These are phyloP conservation scores for Marasmius sp. DNA, from an alignment of 1,284 basidiomycete species.

Conservation along the genomic window DNA sequence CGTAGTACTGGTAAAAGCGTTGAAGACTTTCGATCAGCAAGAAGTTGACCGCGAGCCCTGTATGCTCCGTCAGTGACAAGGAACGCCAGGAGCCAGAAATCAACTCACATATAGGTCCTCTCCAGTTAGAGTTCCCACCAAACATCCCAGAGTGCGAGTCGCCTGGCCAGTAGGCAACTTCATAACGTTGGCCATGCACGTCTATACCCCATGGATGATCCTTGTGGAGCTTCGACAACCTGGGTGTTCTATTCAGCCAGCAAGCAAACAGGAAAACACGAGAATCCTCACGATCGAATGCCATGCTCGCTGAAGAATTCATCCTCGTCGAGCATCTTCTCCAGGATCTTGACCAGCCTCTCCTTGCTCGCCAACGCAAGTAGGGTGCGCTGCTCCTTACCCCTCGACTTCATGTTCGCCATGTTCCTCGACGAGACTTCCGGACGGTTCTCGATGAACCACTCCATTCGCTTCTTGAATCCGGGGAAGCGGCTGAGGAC, in stretches of 20 bases:
- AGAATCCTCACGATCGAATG: slow-evolving; percentile 79
- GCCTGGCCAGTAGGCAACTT: slow-evolving; percentile 97
- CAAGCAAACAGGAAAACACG: neutral
- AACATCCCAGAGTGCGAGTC: slow-evolving; percentile 98
- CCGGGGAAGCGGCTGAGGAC: slow-evolving; percentile 91
- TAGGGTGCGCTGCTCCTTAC: slow-evolving; percentile 84
- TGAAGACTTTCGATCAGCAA: slow-evolving; percentile 92
- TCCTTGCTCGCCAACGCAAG: slow-evolving; percentile 93
- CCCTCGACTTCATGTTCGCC: slow-evolving; percentile 89
- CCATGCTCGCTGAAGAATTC: slow-evolving; percentile 96
- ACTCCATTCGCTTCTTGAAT: slow-evolving; percentile 98
- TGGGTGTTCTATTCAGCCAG: slow-evolving; percentile 25
- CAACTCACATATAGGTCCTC: slow-evolving; percentile 75
- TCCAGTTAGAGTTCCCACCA: slow-evolving; percentile 97
- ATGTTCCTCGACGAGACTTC: slow-evolving; percentile 89
- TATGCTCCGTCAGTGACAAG: neutral
- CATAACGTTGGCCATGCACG: slow-evolving; percentile 89
- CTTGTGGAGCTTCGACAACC: slow-evolving; percentile 87
- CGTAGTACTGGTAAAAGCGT: slow-evolving; percentile 96
- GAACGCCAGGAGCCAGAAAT: slow-evolving; percentile 2
- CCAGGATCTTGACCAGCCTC: slow-evolving; percentile 81
- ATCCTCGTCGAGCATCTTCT: slow-evolving; percentile 96
- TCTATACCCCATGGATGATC: slow-evolving; percentile 94
- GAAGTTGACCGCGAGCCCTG: slow-evolving; percentile 94
- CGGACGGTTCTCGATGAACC: slow-evolving; percentile 94